A percentile compares a stretch with the other conserved stretches of the same genome.
These are phyloP conservation scores for Starmerella etchellsii DNA, from an alignment of 805 yeast species.

Conservation along the genomic window DNA sequence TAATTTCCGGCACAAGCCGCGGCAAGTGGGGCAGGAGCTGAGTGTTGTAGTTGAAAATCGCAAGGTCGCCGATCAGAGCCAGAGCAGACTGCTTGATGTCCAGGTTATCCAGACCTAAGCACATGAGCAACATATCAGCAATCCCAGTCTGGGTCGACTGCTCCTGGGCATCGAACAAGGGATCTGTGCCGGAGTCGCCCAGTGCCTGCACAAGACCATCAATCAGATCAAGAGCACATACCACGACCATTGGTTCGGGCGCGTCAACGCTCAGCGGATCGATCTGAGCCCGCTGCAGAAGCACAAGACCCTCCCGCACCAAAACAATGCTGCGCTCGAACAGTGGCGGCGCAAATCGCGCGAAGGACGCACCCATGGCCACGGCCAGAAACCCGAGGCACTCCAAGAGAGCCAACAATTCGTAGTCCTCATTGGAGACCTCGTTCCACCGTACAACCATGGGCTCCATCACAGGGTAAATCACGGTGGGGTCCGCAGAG, in stretches of 20 bases:
- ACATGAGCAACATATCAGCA: slow-evolving; percentile 36
- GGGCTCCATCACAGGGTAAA: slow-evolving; percentile 63
- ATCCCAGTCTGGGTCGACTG: slow-evolving; percentile 37
- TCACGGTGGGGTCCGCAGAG: slow-evolving; percentile 38
- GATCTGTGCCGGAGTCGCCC: slow-evolving; percentile 12
- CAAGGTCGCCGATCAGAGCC: slow-evolving; percentile 83
- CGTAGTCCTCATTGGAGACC: slow-evolving; percentile 65
- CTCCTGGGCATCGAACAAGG: slow-evolving; percentile 16
- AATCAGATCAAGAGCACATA: slow-evolving; percentile 75
- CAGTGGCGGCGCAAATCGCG: slow-evolving; percentile 79
- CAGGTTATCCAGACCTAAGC: slow-evolving; percentile 46
- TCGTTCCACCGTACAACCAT: slow-evolving; percentile 68
- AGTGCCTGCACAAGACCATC: slow-evolving; percentile 92
- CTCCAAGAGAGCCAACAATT: slow-evolving; percentile 82
- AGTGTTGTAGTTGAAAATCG: slow-evolving; percentile 41
- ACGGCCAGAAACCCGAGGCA: slow-evolving; percentile 89
- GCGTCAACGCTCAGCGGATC: slow-evolving; percentile 43
- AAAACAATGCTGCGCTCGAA: slow-evolving; percentile 67
- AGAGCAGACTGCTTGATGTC: slow-evolving; percentile 92
- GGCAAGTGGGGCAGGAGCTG: slow-evolving; percentile 26
- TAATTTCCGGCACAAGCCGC: slow-evolving; percentile 32
- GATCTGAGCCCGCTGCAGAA: slow-evolving; percentile 47
- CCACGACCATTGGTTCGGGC: slow-evolving; percentile 83
- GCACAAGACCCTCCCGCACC: slow-evolving; percentile 51
- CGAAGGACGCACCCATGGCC: slow-evolving; percentile 67